phyloP scores from a whole-genome alignment of 169 alveolate genomes.

The Cyclospora cayetanensis region DNA sequence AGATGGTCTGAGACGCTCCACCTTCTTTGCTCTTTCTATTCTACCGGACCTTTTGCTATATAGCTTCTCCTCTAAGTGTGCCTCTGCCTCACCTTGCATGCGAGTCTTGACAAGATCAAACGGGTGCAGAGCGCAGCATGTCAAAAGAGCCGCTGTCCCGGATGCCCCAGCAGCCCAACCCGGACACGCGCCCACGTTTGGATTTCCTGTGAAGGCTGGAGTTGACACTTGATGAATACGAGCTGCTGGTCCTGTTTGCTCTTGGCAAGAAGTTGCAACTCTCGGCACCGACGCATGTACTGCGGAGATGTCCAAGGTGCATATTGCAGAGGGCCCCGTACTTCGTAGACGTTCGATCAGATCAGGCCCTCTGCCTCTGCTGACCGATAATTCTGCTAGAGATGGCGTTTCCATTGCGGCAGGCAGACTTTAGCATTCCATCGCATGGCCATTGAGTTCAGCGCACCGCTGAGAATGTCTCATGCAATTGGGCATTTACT shows the following conservation, averaged over 20 bases:
- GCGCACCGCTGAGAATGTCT: too few relatives aligned
- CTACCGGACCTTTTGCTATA: too few relatives aligned
- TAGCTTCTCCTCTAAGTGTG: too few relatives aligned
- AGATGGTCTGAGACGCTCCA: too few relatives aligned
- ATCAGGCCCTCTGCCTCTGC: too few relatives aligned
- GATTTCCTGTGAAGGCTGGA: background rate
- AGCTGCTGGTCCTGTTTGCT: background rate
- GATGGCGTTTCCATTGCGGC: too few relatives aligned
- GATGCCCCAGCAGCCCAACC: conserved; percentile 64
- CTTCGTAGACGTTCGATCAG: background rate
- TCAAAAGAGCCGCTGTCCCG: conserved; percentile 68
- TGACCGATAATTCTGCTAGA: too few relatives aligned
- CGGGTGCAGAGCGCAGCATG: conserved; percentile 72
- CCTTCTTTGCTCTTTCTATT: too few relatives aligned
- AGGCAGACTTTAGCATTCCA: too few relatives aligned
- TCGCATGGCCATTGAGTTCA: too few relatives aligned
- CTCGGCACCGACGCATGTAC: background rate
- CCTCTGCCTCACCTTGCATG: conserved; percentile 68
- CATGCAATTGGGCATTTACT: too few relatives aligned
- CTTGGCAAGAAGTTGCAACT: background rate
- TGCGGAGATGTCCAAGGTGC: background rate
- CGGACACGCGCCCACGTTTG: conserved; percentile 12
- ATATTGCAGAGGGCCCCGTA: background rate
- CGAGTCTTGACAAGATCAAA: conserved; percentile 73
- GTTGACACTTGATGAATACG: background rate